These are phyloP conservation scores for Chiua virens DNA, from an alignment of 768 basidiomycete species.

Conservation along the genomic window DNA sequence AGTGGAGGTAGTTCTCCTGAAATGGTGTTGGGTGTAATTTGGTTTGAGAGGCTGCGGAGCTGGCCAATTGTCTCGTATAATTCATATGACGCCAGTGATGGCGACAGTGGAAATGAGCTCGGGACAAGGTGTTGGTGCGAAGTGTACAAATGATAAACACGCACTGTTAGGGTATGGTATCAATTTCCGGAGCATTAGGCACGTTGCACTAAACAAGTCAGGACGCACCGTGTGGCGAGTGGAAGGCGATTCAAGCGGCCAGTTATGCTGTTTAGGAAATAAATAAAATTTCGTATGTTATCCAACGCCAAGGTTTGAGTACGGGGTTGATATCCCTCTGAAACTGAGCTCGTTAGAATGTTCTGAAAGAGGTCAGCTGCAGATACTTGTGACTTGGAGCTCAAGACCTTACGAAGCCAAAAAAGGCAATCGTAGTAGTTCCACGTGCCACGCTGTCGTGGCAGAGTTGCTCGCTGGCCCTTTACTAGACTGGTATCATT, in stretches of 20 bases:
- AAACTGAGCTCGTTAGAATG: neutral
- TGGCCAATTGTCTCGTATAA: neutral
- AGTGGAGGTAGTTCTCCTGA: slow-evolving; percentile 19
- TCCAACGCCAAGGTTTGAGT: slow-evolving; percentile 11
- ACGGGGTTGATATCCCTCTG: slow-evolving; percentile 1
- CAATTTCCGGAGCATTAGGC: slow-evolving; percentile 22
- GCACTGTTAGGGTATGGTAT: slow-evolving; percentile 19
- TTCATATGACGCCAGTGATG: slow-evolving; percentile 3
- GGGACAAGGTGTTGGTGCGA: neutral
- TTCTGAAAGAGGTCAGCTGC: neutral
- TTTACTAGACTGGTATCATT: too few relatives aligned
- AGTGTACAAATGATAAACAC: neutral
- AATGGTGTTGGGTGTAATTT: neutral
- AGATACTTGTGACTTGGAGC: too few relatives aligned
- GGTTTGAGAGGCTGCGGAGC: slow-evolving; percentile 6
- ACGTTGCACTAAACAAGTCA: neutral
- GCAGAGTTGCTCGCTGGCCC: too few relatives aligned
- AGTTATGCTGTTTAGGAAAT: neutral
- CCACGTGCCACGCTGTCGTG: slow-evolving; percentile 10
- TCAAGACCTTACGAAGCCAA: neutral
- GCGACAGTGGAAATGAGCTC: neutral
- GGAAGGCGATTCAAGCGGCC: slow-evolving; percentile 7
- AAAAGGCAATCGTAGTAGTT: slow-evolving; percentile 4
- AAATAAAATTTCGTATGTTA: neutral
- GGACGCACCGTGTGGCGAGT: slow-evolving; percentile 1